A percentile compares a stretch with the other conserved stretches of the same genome.
Evolutionary conservation across 257 asterid species (phyloP).

Genomic region (Gardenia jasminoides): DNA sequence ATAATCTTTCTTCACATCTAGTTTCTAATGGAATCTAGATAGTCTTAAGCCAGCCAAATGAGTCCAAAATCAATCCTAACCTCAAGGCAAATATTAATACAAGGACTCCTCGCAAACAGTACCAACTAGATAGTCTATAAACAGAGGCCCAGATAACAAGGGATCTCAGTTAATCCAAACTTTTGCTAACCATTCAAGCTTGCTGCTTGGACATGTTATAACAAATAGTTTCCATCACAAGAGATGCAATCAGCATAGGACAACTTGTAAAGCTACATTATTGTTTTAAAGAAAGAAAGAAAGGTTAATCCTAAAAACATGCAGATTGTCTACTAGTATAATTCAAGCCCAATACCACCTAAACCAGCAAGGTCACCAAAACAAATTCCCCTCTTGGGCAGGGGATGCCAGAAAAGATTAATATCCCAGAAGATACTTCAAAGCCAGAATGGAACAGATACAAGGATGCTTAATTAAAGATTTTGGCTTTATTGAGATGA

Average conservation of each 20-base stretch:
- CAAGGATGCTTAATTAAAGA: neutral
- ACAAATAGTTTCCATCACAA: neutral
- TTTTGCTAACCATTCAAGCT: neutral
- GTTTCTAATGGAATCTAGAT: neutral
- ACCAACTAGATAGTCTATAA: neutral
- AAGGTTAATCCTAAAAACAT: neutral
- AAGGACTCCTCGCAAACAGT: neutral
- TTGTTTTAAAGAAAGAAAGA: neutral
- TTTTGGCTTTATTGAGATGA: neutral
- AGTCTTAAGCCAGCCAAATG: neutral
- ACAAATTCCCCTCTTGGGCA: neutral
- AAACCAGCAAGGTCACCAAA: neutral
- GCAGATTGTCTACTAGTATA: too few species aligned
- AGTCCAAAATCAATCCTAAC: neutral
- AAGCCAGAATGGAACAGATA: neutral
- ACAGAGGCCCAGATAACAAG: neutral
- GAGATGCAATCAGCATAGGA: neutral
- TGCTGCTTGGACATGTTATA: neutral
- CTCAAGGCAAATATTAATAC: neutral
- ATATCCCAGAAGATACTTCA: neutral
- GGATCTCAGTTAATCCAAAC: neutral
- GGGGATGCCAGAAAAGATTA: neutral
- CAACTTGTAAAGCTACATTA: neutral
- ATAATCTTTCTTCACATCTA: neutral
- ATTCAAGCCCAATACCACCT: neutral